Evolutionary conservation across 2,329 filamentous ascomycete genomes (phyloP).

Genomic region (Diaporthe ampelina): DNA sequence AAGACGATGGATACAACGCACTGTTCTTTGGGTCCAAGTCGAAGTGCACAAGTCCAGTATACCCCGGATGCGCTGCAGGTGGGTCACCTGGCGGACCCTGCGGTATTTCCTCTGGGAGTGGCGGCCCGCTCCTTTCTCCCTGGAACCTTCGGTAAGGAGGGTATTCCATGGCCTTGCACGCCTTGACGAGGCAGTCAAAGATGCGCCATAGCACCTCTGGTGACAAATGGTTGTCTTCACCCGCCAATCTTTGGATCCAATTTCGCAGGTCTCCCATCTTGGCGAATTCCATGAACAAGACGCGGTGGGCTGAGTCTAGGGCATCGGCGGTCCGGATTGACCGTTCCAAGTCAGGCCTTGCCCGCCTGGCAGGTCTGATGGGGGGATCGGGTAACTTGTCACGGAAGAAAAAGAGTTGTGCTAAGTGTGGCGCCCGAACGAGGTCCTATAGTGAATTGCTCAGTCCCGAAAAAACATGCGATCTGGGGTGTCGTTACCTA

Average conservation of each 20-base stretch:
- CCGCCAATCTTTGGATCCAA: neutral
- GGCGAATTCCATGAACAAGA: conserved; percentile 30
- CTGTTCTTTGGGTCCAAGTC: conserved; percentile 20
- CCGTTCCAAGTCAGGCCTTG: neutral
- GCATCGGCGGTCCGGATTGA: neutral
- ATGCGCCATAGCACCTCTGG: conserved; percentile 40
- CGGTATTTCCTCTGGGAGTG: conserved; percentile 12
- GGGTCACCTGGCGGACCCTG: no score
- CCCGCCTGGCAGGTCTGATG: no score
- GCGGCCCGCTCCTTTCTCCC: no score
- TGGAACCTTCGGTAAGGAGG: conserved; percentile 30
- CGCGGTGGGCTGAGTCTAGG: neutral
- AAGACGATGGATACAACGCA: neutral
- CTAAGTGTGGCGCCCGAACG: conserved; percentile 19
- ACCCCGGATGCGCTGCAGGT: neutral
- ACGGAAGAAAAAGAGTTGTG: neutral
- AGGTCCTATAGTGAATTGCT: neutral
- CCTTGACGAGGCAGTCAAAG: conserved; percentile 42
- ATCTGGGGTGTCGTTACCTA: neutral
- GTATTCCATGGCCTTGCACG: conserved; percentile 40
- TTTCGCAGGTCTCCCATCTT: conserved; percentile 10
- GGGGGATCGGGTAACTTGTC: neutral
- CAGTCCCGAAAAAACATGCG: no score
- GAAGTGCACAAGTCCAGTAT: neutral
- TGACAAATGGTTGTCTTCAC: neutral